A percentile compares a stretch with the other conserved stretches of the same genome.
Conservation (phyloP, 345 rosid species). For the Populus ilicifolia region DNA sequence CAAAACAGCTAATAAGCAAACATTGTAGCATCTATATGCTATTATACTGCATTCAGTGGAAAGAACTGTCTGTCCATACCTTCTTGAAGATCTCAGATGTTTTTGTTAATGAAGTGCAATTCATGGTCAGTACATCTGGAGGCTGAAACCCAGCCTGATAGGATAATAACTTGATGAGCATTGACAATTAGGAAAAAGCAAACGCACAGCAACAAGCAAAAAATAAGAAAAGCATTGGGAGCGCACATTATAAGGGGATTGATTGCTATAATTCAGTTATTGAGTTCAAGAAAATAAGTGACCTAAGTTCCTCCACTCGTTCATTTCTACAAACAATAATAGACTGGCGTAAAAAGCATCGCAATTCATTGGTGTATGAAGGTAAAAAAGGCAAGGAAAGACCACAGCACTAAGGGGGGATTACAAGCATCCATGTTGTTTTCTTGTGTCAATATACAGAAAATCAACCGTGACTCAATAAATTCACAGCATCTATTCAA, state of each 20-base stretch:
- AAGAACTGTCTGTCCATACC: constrained; percentile 34
- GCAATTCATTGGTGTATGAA: not conserved
- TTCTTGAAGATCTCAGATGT: constrained; percentile 70
- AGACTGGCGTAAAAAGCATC: not conserved
- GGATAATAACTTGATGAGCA: constrained; percentile 4
- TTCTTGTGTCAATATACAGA: not conserved
- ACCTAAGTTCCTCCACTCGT: not conserved
- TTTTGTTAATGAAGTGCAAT: constrained; percentile 67
- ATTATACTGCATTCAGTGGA: not conserved
- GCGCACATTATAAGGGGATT: not conserved
- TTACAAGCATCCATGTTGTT: not conserved
- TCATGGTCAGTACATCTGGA: constrained; percentile 57
- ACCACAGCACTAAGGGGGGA: not conserved
- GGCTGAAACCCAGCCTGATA: constrained; percentile 46
- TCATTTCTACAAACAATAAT: not conserved
- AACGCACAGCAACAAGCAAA: not conserved
- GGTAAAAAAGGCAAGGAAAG: not conserved
- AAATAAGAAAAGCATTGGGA: not conserved
- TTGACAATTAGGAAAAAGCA: not conserved
- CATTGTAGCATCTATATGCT: not conserved
- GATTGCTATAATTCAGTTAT: not conserved
- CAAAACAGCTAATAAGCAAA: constrained; percentile 23
- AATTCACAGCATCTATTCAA: not conserved
- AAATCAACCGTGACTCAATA: not conserved
- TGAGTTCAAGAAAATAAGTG: not conserved